Base-by-base conservation (phyloP, 306 rosid species). In the Trifolium subterraneum region DNA sequence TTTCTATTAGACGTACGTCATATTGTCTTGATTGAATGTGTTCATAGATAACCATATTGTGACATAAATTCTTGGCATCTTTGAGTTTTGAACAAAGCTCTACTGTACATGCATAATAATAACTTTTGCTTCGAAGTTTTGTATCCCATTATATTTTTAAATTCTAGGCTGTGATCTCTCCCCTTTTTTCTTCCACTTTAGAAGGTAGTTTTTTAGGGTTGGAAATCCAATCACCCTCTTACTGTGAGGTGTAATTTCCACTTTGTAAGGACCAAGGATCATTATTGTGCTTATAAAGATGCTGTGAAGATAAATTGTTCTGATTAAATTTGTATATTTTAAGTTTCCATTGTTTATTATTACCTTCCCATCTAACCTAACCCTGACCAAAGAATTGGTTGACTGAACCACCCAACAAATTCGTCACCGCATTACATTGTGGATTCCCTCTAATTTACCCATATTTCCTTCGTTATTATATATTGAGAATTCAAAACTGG, bases 201-300 rank as follows among this genome's bases (percentile, higher is more conserved):
- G n/a, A n/a, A n/a, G n/a, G n/a, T n/a, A n/a, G n/a, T n/a, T n/a
- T n/a, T n/a, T n/a, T n/a, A n/a, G n/a, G n/a, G n/a, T n/a, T n/a
- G n/a, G n/a, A n/a, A n/a, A n/a, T n/a, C n/a, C n/a, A n/a, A n/a
- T n/a, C n/a, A n/a, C n/a, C n/a, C n/a, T n/a, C n/a, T n/a, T n/a
- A n/a, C n/a, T n/a, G n/a, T n/a, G n/a, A n/a, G n/a, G n/a, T n/a
- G n/a, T n/a, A n/a, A n/a, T n/a, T n/a, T 61, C 62, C 75, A 39
- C 68, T 29, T 15, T 79, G 76, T 83, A 83, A 79, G 69, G 51
- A 79, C 64, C 75, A 83, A 75, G 69, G 59, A 79, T 70, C 48
- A 79, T 64, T 44, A 74, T 39, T 14, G 23, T 74, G 78, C 42
- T 71, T 78, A 29, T 33, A 35, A 70, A 78, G 71, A 55, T 69